These are phyloP conservation scores for Stemphylium vesicarium DNA, from an alignment of 2,329 filamentous ascomycete genomes.

Conservation along the genomic window DNA sequence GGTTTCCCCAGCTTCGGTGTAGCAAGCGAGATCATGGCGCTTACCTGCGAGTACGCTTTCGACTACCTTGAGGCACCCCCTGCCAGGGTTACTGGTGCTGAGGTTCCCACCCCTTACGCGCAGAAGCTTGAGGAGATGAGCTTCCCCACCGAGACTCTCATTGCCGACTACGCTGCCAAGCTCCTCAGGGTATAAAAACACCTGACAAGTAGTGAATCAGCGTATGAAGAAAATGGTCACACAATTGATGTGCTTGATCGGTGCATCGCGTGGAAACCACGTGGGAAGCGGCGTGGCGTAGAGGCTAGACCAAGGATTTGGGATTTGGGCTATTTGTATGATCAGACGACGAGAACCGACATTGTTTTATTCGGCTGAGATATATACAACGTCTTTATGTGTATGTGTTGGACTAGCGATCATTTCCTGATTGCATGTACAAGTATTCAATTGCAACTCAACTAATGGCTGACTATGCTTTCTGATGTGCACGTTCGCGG, in stretches of 20 bases:
- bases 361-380: slow-evolving; percentile 2
- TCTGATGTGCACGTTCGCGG: too few species aligned
- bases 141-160: slow-evolving; percentile 90
- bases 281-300: neutral
- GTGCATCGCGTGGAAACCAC: neutral
- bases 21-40: slow-evolving; percentile 86
- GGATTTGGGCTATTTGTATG: slow-evolving; percentile 25
- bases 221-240: neutral
- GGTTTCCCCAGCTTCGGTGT: slow-evolving; percentile 97
- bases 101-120: slow-evolving; percentile 96
- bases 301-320: slow-evolving; percentile 5
- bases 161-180: slow-evolving; percentile 88
- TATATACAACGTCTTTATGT: neutral
- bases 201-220: too few species aligned
- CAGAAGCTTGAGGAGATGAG: slow-evolving; percentile 90
- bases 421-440: slow-evolving; percentile 29
- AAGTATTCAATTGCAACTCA: slow-evolving; percentile 23
- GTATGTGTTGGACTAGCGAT: slow-evolving; percentile 12
- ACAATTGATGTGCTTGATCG: neutral
- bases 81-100: slow-evolving; percentile 91
- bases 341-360: slow-evolving; percentile 24
- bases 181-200: slow-evolving; percentile 72
- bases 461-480: slow-evolving; percentile 9
- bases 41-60: slow-evolving; percentile 97
- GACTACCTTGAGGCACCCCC: slow-evolving; percentile 96